Conservation (phyloP, 2,329 filamentous ascomycete genomes). For the Pseudocercospora eumusae region DNA sequence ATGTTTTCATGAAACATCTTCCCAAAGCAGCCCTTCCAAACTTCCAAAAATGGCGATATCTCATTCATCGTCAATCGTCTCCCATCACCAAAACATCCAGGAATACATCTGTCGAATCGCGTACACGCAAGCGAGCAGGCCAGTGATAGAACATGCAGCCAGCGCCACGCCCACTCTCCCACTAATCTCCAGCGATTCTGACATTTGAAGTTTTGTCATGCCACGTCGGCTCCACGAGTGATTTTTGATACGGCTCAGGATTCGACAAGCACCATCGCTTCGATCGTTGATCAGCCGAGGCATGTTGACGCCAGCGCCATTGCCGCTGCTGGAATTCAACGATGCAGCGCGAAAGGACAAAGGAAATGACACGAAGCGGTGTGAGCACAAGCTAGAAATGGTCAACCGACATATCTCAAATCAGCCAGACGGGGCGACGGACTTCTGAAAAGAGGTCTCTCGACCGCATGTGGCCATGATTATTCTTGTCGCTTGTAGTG, state of each 20-base stretch:
- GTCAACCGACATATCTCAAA: slow-evolving; percentile 9
- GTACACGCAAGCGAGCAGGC: slow-evolving; percentile 27
- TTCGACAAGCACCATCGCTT: slow-evolving; percentile 42
- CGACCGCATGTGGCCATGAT: slow-evolving; percentile 16
- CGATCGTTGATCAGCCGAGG: slow-evolving; percentile 39
- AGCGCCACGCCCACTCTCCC: slow-evolving; percentile 56
- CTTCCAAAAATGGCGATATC: slow-evolving; percentile 3
- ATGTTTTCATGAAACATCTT: not conserved
- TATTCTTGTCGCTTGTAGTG: slow-evolving; percentile 26
- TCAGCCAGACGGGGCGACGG: slow-evolving; percentile 14
- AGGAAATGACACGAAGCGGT: slow-evolving; percentile 64
- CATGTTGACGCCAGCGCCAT: slow-evolving; percentile 47
- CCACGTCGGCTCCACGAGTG: slow-evolving; percentile 49
- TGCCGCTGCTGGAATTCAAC: slow-evolving; percentile 61
- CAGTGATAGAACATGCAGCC: slow-evolving; percentile 40
- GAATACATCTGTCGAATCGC: slow-evolving; percentile 28
- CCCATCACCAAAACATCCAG: slow-evolving; percentile 22
- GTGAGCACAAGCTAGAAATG: slow-evolving; percentile 54
- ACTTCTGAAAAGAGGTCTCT: slow-evolving; percentile 33
- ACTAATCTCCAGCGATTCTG: slow-evolving; percentile 64
- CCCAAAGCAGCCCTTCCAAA: slow-evolving; percentile 8
- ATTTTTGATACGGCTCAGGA: slow-evolving; percentile 48
- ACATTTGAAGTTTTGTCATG: slow-evolving; percentile 62
- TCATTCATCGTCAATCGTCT: not conserved
- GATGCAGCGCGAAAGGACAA: slow-evolving; percentile 64